A percentile compares a stretch with the other conserved stretches of the same genome.
These are phyloP conservation scores for Hirschfeldia incana DNA, from an alignment of 345 rosid species.

Conservation along the genomic window DNA sequence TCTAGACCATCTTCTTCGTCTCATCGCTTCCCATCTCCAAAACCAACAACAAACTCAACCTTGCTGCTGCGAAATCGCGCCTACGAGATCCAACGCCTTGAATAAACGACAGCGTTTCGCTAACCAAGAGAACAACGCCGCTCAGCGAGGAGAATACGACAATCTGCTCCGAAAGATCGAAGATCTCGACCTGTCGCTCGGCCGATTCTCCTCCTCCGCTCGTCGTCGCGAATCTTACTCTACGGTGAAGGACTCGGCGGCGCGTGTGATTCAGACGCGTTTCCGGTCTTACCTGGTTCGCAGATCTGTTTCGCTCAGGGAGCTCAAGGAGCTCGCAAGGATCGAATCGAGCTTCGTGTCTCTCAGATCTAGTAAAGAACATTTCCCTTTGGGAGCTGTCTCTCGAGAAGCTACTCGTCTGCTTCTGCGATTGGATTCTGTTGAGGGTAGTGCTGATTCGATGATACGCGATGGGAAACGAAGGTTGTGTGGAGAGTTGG, in stretches of 20 bases:
- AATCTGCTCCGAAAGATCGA: constrained; percentile 49
- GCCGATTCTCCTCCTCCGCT: constrained; percentile 24
- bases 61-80: not conserved
- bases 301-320: constrained; percentile 70
- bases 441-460: constrained; percentile 53
- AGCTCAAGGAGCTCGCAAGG: constrained; percentile 67
- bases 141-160: constrained; percentile 24
- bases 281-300: constrained; percentile 67
- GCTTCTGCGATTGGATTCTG: constrained; percentile 64
- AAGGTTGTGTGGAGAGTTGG: constrained; percentile 61
- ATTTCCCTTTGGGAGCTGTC: constrained; percentile 43
- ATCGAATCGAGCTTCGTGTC: constrained; percentile 58
- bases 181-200: constrained; percentile 50
- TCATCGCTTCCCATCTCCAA: constrained; percentile 47
- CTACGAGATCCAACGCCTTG: constrained; percentile 4
- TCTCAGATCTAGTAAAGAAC: constrained; percentile 54
- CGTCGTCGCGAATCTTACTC: constrained; percentile 17
- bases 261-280: constrained; percentile 72
- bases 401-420: constrained; percentile 58
- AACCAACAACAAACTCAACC: constrained; percentile 6
- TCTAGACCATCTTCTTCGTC: constrained; percentile 56
- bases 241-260: constrained; percentile 62
- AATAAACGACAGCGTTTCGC: constrained; percentile 6
- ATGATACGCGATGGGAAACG: constrained; percentile 73
- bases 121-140: not conserved